Base-by-base conservation (phyloP, 1,139 yeast species). In the Kazachstania sp. region DNA sequence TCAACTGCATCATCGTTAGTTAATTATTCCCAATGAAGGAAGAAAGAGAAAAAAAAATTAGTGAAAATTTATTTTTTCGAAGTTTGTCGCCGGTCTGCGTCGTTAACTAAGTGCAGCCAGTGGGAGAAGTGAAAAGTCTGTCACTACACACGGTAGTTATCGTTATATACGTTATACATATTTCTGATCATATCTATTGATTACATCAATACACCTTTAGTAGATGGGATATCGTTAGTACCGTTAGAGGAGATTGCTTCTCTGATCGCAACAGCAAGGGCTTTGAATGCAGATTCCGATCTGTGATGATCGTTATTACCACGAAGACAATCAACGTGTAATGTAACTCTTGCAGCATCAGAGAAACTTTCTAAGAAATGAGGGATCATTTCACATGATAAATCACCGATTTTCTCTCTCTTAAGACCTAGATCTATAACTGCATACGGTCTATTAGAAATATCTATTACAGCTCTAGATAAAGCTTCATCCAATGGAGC, bases 401-500 rank as follows among this genome's bases (percentile, higher is more conserved):
- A 74, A 61, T 86, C 95, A 45, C 98, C 98, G 55, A 92, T 82
- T 65, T 83, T 87, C 64, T 92, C 98, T 54, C 98, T 77, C 65
- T 84, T 85, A 59, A 92, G 75, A 0, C 96, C 96, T 52, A 92
- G 73, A 41, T 92, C 96, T 37, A 88, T 75, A 19, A 86, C 94
- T 0, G 97, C 95, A 66, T 71, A 88, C 1, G 98, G 97, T 57
- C 98, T 75, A 66, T 88, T 88, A 30, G 95, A 86, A 54, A 92
- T 73, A 61, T 92, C 98, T 7, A 92, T 90, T 15, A 92, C 98
- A 0, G 97, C 95, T 46, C 98, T 73, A 54, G 95, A 82, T 51
- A 92, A 74, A 0, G 98, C 97, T 69, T 90, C 97, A 66, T 92
- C 98, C 49, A 92, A 73, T 3, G 98, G 98, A 5, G 97, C 97